Percentiles rank a stretch among this genome's conserved stretches.
phyloP scores from a whole-genome alignment of 2,329 filamentous ascomycete species.

The Phialophora expanda region DNA sequence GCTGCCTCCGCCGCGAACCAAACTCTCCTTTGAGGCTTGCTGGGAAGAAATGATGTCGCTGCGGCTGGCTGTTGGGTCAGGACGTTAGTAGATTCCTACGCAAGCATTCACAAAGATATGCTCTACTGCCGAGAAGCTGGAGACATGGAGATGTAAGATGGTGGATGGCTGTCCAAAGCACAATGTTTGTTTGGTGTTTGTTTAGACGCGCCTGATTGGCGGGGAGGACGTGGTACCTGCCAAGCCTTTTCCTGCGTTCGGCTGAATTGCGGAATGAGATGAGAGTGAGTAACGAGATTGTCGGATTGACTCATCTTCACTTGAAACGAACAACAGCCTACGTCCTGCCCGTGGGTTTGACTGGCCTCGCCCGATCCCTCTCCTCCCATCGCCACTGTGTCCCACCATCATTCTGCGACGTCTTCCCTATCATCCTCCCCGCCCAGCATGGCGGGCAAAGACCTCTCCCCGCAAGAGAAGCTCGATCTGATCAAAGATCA shows the following conservation, averaged over 20 bases:
- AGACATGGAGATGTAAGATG: slow-evolving; percentile 3
- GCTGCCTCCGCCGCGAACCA: not conserved
- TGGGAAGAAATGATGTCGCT: not conserved
- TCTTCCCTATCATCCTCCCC: not conserved
- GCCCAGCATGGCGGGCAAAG: slow-evolving; percentile 37
- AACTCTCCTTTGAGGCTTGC: not conserved
- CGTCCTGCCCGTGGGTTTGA: not conserved
- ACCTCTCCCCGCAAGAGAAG: slow-evolving; percentile 59
- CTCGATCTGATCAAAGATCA: slow-evolving; percentile 79
- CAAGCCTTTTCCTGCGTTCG: slow-evolving; percentile 21
- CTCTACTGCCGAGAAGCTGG: not conserved
- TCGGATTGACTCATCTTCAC: not conserved
- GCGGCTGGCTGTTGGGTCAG: not conserved
- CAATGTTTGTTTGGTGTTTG: slow-evolving; percentile 27
- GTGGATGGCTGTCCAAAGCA: slow-evolving; percentile 7
- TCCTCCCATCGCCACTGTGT: not conserved
- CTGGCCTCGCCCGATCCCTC: not conserved
- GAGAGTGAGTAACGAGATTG: not conserved
- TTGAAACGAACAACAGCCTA: not conserved
- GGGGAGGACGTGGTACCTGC: slow-evolving; percentile 16
- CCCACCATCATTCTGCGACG: not conserved
- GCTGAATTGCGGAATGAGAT: slow-evolving; percentile 16
- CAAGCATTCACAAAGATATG: not conserved
- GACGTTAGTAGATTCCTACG: slow-evolving; percentile 9
- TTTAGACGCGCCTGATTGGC: slow-evolving; percentile 29